Conservation (phyloP, 106 monocot genomes). For the Acorus gramineus region DNA sequence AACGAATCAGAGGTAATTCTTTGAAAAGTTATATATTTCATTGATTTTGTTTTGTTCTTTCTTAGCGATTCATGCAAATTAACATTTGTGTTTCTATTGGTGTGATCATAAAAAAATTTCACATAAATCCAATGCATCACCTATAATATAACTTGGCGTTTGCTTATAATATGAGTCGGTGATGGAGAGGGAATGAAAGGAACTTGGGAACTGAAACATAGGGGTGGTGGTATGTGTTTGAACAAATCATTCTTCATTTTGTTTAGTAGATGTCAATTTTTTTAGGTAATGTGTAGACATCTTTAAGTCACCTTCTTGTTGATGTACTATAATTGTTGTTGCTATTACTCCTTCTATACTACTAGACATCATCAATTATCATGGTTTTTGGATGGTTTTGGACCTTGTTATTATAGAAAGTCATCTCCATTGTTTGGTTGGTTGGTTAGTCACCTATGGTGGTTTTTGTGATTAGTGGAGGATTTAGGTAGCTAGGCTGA, state of each 20-base stretch:
- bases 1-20: slow-evolving; percentile 56
- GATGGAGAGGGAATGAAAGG: slow-evolving; percentile 19
- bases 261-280: too few relatives aligned
- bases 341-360: too few relatives aligned
- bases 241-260: neutral
- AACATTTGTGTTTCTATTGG: neutral
- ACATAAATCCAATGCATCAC: neutral
- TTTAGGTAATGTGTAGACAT: too few relatives aligned
- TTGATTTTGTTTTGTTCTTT: too few relatives aligned
- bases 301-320: too few relatives aligned
- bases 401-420: neutral
- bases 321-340: too few relatives aligned
- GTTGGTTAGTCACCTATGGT: slow-evolving; percentile 8
- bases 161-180: neutral
- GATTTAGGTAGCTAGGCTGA: neutral
- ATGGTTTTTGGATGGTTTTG: slow-evolving; percentile 7
- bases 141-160: too few relatives aligned
- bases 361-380: slow-evolving; percentile 23
- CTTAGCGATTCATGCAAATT: neutral
- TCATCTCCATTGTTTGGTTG: slow-evolving; percentile 5
- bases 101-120: neutral
- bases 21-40: too few relatives aligned
- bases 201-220: slow-evolving; percentile 20
- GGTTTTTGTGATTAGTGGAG: neutral
- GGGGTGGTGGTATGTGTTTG: slow-evolving; percentile 32